phyloP scores from a whole-genome alignment of 345 rosid species.

The Pugionium cornutum region DNA sequence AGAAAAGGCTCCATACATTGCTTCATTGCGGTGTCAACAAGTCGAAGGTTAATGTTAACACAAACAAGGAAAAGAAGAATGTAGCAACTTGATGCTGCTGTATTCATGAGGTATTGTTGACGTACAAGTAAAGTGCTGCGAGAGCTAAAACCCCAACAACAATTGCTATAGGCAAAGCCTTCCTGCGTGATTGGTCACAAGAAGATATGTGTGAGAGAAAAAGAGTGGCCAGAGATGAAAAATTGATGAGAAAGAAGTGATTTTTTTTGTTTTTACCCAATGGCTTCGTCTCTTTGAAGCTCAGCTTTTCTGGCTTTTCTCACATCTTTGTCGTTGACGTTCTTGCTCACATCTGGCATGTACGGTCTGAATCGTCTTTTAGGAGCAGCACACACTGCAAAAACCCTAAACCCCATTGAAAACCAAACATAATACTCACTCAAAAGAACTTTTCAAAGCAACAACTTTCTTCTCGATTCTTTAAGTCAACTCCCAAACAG shows the following conservation, averaged over 20 bases:
- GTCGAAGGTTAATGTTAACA: no score
- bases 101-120: constrained; percentile 45
- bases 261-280: constrained; percentile 50
- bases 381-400: constrained; percentile 94
- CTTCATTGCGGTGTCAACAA: no score
- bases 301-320: constrained; percentile 81
- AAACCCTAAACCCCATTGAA: background rate
- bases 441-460: no score
- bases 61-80: background rate
- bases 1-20: no score
- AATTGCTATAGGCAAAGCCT: constrained; percentile 69
- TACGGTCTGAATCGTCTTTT: constrained; percentile 82
- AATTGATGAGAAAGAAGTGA: no score
- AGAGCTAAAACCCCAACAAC: constrained; percentile 67
- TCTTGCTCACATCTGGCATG: constrained; percentile 57
- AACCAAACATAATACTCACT: no score
- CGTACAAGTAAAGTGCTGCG: constrained; percentile 75
- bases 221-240: no score
- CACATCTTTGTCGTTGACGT: constrained; percentile 55
- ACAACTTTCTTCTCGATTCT: background rate
- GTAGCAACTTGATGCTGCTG: background rate
- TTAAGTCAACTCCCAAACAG: background rate
- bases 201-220: background rate
- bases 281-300: constrained; percentile 65
- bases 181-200: constrained; percentile 46